A percentile compares a stretch with the other conserved stretches of the same genome.
These are phyloP conservation scores for Trametes pubescens DNA, from an alignment of 1,284 basidiomycete genomes.

Conservation along the genomic window DNA sequence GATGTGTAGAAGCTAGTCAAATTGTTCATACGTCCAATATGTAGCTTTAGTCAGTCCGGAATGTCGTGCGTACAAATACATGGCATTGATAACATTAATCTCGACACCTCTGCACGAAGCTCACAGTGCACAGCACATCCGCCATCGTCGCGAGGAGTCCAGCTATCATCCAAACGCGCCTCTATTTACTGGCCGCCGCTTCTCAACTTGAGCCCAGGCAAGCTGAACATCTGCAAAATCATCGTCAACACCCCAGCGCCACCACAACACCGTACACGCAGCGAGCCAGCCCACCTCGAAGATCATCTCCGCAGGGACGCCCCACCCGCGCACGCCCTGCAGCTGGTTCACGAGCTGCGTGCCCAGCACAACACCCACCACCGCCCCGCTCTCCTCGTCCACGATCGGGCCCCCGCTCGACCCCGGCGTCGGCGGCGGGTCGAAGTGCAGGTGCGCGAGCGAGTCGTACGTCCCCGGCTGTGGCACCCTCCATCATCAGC, in stretches of 20 bases:
- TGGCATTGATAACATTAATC: no score
- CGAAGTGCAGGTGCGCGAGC: constrained; percentile 65
- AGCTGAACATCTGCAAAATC: constrained; percentile 56
- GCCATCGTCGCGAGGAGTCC: no score
- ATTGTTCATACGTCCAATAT: no score
- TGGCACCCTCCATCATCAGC: not conserved
- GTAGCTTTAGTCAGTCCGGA: no score
- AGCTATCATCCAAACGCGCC: not conserved
- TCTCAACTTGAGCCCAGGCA: constrained; percentile 47
- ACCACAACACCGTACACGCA: no score
- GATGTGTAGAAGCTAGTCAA: no score
- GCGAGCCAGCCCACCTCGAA: constrained; percentile 59
- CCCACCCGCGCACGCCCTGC: constrained; percentile 70
- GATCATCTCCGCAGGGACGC: constrained; percentile 72
- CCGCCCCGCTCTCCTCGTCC: constrained; percentile 68
- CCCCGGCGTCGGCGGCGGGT: constrained; percentile 67
- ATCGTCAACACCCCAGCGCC: not conserved
- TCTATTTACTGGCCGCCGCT: constrained; percentile 9
- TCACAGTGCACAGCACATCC: no score
- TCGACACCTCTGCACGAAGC: no score
- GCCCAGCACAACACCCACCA: constrained; percentile 75
- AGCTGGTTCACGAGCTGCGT: constrained; percentile 65
- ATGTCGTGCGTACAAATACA: no score
- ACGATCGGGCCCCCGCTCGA: constrained; percentile 79
- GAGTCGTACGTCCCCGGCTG: constrained; percentile 77